Base-by-base conservation (phyloP, 345 rosid genomes). In the Orychophragmus violaceus region DNA sequence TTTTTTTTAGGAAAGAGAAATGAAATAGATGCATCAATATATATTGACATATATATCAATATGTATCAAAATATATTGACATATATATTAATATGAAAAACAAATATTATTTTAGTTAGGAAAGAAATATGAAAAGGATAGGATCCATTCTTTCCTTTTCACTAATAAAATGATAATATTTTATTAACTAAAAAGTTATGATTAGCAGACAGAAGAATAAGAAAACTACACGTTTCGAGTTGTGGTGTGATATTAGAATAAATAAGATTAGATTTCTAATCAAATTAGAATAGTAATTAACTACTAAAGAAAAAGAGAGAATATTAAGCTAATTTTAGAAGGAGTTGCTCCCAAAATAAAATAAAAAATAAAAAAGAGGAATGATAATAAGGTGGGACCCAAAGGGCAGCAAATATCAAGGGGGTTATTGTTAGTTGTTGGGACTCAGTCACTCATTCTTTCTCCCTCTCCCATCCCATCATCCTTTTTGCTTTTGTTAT, bases 351-450 rank as follows among this genome's bases (percentile, higher is more conserved):
- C n/a, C n/a, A 33, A 32, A 57, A 13, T 2, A 23, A 23, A 36
- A 10, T 25, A 41, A 12, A 42, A 54, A 62, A n/a, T n/a, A 45
- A 48, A 21, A 8, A 42, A 44, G 54, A 3, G 37, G 68, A 51
- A 37, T 37, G 36, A 51, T 8, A 62, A 67, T n/a, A 52, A 23
- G 14, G 58, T 55, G 70, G 74, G 82, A 60, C 51, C 61, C 62
- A 56, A 23, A 9, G n/a, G 22, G 85, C 84, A 82, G 87, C 87
- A 81, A 81, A 62, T 76, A 82, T 79, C 77, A 67, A 81, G 87
- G 87, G 84, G 81, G 84, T 72, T 76, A 71, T 70, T 76, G 80
- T 78, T 74, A 68, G 84, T 79, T 78, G 85, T 78, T 82, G 74
- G 82, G 85, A 80, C 84, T 78, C 87, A 79, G 77, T 81, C 82